These are phyloP conservation scores for Cylindrotheca fusiformis DNA, from an alignment of 108 stramenopile genomes.

Conservation along the genomic window DNA sequence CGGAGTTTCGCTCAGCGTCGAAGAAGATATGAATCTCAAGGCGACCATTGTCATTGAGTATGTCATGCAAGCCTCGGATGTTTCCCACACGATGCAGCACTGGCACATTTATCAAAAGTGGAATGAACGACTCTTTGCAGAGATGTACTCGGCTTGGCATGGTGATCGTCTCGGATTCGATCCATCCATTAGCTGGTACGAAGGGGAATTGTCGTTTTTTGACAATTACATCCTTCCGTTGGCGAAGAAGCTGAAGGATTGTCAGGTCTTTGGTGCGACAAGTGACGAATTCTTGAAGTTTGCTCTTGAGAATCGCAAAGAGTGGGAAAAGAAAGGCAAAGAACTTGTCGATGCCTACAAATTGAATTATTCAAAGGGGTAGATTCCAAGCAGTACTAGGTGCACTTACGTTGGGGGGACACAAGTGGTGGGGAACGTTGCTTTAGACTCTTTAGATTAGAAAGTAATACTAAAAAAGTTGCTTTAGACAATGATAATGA, in stretches of 20 bases:
- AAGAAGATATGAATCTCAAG: conserved; percentile 23
- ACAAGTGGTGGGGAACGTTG: too few species aligned
- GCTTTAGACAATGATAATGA: too few species aligned
- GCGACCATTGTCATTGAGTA: conserved; percentile 49
- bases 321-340: conserved; percentile 11
- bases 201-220: conserved; percentile 47
- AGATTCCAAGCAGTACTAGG: too few species aligned
- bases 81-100: conserved; percentile 59
- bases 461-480: too few species aligned
- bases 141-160: conserved; percentile 51
- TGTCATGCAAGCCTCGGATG: conserved; percentile 55
- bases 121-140: conserved; percentile 42
- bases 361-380: background rate
- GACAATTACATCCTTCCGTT: conserved; percentile 37
- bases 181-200: conserved; percentile 49
- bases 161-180: conserved; percentile 36
- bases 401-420: too few species aligned
- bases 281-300: conserved; percentile 22
- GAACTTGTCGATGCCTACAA: background rate
- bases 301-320: conserved; percentile 14
- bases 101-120: conserved; percentile 45
- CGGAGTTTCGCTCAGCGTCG: background rate
- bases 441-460: too few species aligned
- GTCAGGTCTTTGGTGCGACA: conserved; percentile 33
- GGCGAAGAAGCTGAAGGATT: conserved; percentile 26